phyloP scores from a whole-genome alignment of 2,329 filamentous ascomycete genomes.

The Hirsutella rhossiliensis region DNA sequence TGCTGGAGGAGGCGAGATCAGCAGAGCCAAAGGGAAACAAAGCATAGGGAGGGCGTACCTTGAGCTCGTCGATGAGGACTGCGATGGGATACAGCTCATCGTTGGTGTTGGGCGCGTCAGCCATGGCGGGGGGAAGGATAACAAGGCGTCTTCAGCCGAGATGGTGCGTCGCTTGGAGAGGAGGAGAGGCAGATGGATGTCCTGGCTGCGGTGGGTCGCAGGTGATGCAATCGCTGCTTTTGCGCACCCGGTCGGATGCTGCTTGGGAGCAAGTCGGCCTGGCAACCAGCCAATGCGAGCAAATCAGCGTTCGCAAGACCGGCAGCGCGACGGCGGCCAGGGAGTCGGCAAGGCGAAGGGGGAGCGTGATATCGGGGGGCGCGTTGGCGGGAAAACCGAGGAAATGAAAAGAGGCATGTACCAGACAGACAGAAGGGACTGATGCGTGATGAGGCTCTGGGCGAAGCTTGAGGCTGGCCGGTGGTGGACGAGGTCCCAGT shows the following conservation, averaged over 20 bases:
- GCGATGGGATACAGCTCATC: conserved; percentile 99
- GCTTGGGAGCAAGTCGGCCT: neutral
- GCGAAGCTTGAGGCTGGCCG: neutral
- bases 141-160: conserved; percentile 17
- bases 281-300: conserved; percentile 1
- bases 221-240: conserved; percentile 15
- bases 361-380: conserved; percentile 1
- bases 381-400: conserved; percentile 1
- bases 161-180: conserved; percentile 1
- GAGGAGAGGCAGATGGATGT: conserved; percentile 5
- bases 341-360: neutral
- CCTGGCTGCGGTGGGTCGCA: conserved; percentile 3
- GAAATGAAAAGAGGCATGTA: neutral
- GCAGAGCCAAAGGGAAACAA: conserved; percentile 7
- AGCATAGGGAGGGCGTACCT: conserved; percentile 45
- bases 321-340: neutral
- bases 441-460: neutral
- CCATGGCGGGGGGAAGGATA: conserved; percentile 53
- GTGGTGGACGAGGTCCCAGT: neutral
- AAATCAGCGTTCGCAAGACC: neutral
- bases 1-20: conserved; percentile 45
- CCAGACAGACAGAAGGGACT: neutral
- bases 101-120: conserved; percentile 75
- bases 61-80: conserved; percentile 98
- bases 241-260: conserved; percentile 2